phyloP scores from a whole-genome alignment of 305 asterid genomes.

The Solanum hybrid region DNA sequence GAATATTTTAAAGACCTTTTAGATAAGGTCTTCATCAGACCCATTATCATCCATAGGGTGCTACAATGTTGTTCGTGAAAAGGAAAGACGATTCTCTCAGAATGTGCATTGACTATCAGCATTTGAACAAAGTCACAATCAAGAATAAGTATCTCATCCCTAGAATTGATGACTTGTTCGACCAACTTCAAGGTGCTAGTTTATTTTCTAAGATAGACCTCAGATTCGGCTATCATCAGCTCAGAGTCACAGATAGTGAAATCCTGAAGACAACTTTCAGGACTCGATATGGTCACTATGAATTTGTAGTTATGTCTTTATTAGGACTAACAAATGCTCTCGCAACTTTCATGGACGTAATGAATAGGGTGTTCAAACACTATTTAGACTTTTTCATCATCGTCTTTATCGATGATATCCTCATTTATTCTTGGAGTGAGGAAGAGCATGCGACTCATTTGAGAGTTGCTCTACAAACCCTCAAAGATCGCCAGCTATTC shows the following conservation, averaged over 20 bases:
- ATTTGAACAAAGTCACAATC: background rate
- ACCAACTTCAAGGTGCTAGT: background rate
- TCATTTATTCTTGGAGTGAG: background rate
- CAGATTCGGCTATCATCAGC: background rate
- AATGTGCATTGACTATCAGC: background rate
- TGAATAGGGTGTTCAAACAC: background rate
- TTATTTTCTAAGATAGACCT: background rate
- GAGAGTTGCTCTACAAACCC: too few species aligned
- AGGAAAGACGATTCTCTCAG: background rate
- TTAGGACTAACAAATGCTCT: background rate
- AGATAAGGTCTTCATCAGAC: background rate
- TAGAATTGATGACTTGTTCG: background rate
- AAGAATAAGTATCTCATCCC: background rate
- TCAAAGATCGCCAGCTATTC: background rate
- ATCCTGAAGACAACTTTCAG: background rate
- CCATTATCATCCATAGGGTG: background rate
- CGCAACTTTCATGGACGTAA: background rate
- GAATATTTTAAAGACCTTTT: background rate
- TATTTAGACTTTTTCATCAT: background rate
- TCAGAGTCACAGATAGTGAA: background rate
- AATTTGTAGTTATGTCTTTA: background rate
- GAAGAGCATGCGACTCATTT: background rate
- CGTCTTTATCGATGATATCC: background rate
- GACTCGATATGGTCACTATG: background rate
- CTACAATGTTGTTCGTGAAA: background rate